Evolutionary conservation across 1,284 basidiomycete genomes (phyloP).

Genomic region (Naganishia sp.): DNA sequence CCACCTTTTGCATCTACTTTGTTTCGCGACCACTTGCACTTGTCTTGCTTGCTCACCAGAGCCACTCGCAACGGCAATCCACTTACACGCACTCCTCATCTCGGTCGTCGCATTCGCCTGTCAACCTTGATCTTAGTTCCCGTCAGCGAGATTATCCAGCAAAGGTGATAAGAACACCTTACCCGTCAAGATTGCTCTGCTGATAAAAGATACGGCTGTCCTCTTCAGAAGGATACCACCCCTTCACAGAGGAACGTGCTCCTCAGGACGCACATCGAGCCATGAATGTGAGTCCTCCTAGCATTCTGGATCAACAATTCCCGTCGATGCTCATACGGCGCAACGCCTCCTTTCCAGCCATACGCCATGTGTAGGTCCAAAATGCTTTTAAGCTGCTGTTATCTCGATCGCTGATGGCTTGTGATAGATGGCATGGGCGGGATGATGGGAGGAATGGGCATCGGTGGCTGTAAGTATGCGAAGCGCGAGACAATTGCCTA

Average conservation of each 20-base stretch:
- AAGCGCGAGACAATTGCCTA: not conserved
- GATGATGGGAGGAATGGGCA: not conserved
- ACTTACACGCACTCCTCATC: slow-evolving; percentile 1
- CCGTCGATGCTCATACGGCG: not conserved
- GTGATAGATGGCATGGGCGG: slow-evolving; percentile 12
- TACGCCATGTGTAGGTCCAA: slow-evolving; percentile 4
- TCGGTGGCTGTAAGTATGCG: slow-evolving; percentile 16
- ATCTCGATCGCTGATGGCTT: slow-evolving; percentile 6
- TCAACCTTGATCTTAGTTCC: too few species aligned
- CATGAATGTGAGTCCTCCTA: slow-evolving; percentile 2
- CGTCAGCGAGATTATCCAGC: too few species aligned
- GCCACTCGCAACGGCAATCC: not conserved
- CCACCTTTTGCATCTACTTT: not conserved
- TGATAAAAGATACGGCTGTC: too few species aligned
- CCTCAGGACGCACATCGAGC: not conserved
- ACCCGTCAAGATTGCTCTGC: not conserved
- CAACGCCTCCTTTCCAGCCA: slow-evolving; percentile 1
- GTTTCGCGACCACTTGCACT: not conserved
- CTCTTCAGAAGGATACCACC: too few species aligned
- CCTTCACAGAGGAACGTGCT: too few species aligned
- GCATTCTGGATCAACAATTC: not conserved
- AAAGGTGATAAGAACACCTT: not conserved
- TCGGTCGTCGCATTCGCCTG: not conserved
- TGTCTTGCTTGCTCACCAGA: slow-evolving; percentile 4
- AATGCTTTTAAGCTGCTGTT: too few species aligned